Conservation (phyloP, 306 rosid genomes). For the Dalbergia cultrata region DNA sequence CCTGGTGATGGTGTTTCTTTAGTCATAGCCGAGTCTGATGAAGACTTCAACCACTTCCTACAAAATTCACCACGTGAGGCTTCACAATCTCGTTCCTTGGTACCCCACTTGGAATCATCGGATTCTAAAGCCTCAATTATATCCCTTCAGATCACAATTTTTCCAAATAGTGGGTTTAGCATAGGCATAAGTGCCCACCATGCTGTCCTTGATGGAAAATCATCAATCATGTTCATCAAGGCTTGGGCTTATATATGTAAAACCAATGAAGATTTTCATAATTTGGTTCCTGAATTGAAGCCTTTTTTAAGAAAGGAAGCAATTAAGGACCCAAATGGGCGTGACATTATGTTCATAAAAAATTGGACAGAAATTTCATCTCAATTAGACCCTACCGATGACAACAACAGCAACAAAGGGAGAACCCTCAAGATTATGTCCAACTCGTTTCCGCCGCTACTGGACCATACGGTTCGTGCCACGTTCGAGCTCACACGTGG, state of each 20-base stretch:
- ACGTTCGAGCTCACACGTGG: slow-evolving; percentile 42
- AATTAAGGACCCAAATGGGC: slow-evolving; percentile 46
- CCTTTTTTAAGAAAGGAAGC: slow-evolving; percentile 48
- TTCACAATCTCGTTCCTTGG: slow-evolving; percentile 42
- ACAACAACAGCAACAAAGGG: not conserved
- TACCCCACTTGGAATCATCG: slow-evolving; percentile 49
- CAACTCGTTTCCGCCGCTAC: not conserved
- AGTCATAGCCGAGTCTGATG: slow-evolving; percentile 49
- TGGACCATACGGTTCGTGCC: slow-evolving; percentile 32
- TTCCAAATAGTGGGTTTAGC: slow-evolving; percentile 55
- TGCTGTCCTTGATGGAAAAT: slow-evolving; percentile 58
- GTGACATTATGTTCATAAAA: slow-evolving; percentile 29
- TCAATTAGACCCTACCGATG: not conserved
- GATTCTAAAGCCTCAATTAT: slow-evolving; percentile 37
- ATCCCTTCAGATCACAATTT: slow-evolving; percentile 61
- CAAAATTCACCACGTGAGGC: slow-evolving; percentile 34
- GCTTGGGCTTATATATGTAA: slow-evolving; percentile 55
- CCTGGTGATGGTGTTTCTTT: slow-evolving; percentile 56
- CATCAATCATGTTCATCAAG: slow-evolving; percentile 52
- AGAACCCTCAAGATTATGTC: slow-evolving; percentile 21
- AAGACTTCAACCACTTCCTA: slow-evolving; percentile 46
- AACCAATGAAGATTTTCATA: not conserved
- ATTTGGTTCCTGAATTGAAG: slow-evolving; percentile 38
- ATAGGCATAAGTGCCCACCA: slow-evolving; percentile 58
- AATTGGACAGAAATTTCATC: not conserved